These are phyloP conservation scores for Pisolithus marmoratus DNA, from an alignment of 768 basidiomycete genomes.

Conservation along the genomic window DNA sequence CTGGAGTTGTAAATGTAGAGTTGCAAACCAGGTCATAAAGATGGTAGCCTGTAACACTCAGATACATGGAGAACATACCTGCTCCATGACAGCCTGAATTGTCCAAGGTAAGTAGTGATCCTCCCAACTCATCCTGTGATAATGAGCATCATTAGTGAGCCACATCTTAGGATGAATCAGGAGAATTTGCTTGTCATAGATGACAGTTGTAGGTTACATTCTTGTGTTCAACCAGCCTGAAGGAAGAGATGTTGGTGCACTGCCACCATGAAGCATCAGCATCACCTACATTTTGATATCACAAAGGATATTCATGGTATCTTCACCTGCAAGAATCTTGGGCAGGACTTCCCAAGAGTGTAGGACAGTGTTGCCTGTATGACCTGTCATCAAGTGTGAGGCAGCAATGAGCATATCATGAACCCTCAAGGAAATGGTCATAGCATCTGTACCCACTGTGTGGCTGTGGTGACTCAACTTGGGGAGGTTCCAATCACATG, in stretches of 20 bases:
- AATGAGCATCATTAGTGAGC: constrained; percentile 98
- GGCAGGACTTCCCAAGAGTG: constrained; percentile 98
- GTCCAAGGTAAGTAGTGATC: constrained; percentile 90
- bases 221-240: constrained; percentile 95
- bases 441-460: constrained; percentile 98
- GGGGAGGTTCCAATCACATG: background rate
- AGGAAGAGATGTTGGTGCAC: background rate
- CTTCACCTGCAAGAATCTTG: constrained; percentile 79
- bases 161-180: constrained; percentile 99
- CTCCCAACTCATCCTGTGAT: constrained; percentile 82
- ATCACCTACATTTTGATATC: constrained; percentile 88
- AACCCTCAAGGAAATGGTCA: constrained; percentile 97
- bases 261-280: background rate
- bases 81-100: constrained; percentile 81
- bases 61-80: constrained; percentile 42
- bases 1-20: background rate
- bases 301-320: constrained; percentile 78
- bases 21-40: background rate
- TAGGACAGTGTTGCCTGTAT: constrained; percentile 84
- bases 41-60: background rate
- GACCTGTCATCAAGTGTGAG: background rate
- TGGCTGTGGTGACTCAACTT: constrained; percentile 34
- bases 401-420: background rate
- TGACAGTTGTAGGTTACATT: constrained; percentile 96
- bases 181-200: constrained; percentile 79